Base-by-base conservation (phyloP, 164 flowering plant species). In the Stephania cephalantha region DNA sequence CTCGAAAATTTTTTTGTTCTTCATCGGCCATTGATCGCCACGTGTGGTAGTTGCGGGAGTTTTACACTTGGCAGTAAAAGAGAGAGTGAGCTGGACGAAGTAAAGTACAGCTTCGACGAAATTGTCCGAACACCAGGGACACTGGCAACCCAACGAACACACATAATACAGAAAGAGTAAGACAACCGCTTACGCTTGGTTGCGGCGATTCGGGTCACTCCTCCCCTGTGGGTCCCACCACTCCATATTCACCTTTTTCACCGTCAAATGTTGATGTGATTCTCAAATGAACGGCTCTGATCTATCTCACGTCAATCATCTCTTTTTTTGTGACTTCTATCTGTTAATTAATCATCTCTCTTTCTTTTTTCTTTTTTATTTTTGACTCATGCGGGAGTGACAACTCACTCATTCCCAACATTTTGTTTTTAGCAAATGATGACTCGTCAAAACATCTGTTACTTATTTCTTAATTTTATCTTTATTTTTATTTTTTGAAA, bases 141-240 rank as follows among this genome's bases (percentile, higher is more conserved):
- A 81, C 76, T 20, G 80, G 77, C 84, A 84, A 69, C 77, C 78
- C 76, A 79, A 42, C 85, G 1, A 25, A 72, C 67, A 11, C 77
- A 52, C 35, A 17, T 1, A 69, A 35, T 70, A 2, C 70, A 44
- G 75, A 53, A 75, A 68, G 84, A 83, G 84, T 79, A 81, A 83
- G 84, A 81, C 82, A 83, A 79, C 81, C 76, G 44, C 82, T 70
- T 72, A 75, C 68, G 46, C 76, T 64, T 64, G 7, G 42, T 66
- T 30, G 58, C 20, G 73, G 58, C 73, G 55, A 71, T 20, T 29
- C 69, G 66, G 6, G 25, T 3, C 18, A n/a, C 9, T 61, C 64
- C 64, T 13, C 20, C 5, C 64, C 7, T 58, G 7, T 58, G 66
- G 66, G 66, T 12, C 66, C 66, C 66, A 61, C 66, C 42, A 35